A percentile compares a stretch with the other conserved stretches of the same genome.
Evolutionary conservation across 805 yeast genomes (phyloP).

Genomic region (Metschnikowia matae): DNA sequence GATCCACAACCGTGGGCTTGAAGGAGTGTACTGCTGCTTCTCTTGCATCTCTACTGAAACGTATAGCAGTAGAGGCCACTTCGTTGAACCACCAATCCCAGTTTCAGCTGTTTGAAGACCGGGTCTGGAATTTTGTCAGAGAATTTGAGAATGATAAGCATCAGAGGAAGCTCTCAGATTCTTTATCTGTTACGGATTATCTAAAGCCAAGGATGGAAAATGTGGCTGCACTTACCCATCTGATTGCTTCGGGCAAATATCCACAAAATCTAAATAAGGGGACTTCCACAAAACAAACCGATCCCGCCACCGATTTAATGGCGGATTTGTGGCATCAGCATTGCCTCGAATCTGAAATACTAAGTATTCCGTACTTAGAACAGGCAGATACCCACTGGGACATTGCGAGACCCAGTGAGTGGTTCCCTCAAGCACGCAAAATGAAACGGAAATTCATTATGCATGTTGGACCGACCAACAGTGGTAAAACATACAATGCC

Average conservation of each 20-base stretch:
- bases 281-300: background rate
- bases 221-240: slow-evolving; percentile 6
- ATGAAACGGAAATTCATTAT: slow-evolving; percentile 75
- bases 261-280: slow-evolving; percentile 3
- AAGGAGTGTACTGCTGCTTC: slow-evolving; percentile 1
- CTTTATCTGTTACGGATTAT: slow-evolving; percentile 7
- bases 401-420: slow-evolving; percentile 38
- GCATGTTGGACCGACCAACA: slow-evolving; percentile 97
- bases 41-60: background rate
- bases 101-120: background rate
- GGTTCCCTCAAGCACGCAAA: slow-evolving; percentile 84
- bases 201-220: slow-evolving; percentile 5
- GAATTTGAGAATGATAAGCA: background rate
- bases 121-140: background rate
- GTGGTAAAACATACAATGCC: slow-evolving; percentile 90
- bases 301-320: background rate
- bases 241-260: slow-evolving; percentile 5
- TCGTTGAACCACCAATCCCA: background rate
- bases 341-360: slow-evolving; percentile 5
- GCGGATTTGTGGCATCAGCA: slow-evolving; percentile 9
- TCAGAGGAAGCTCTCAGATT: background rate
- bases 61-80: background rate
- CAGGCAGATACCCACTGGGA: slow-evolving; percentile 16
- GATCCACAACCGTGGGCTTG: background rate
- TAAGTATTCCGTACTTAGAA: background rate